Evolutionary conservation across 148 eudicot species (phyloP).

Genomic region (Cornus suecica): DNA sequence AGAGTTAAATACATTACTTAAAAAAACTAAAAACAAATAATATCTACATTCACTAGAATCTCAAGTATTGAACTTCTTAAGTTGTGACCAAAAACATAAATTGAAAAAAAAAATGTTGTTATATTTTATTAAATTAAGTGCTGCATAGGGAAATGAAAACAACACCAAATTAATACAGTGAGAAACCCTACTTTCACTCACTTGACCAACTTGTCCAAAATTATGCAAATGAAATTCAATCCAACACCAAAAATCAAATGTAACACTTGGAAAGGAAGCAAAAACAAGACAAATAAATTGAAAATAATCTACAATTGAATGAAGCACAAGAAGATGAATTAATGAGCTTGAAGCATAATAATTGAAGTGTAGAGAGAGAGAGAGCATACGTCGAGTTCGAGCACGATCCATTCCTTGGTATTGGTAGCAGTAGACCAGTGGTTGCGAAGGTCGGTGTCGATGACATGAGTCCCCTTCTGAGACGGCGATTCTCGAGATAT

Average conservation of each 20-base stretch:
- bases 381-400: slow-evolving; percentile 56
- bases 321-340: neutral
- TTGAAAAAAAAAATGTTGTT: too few species aligned
- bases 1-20: too few species aligned
- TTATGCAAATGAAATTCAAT: neutral
- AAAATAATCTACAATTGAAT: neutral
- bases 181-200: neutral
- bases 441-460: slow-evolving; percentile 70
- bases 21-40: too few species aligned
- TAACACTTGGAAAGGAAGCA: neutral
- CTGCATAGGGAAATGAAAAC: neutral
- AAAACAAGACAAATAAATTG: neutral
- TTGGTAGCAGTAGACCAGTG: slow-evolving; percentile 85
- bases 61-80: too few species aligned
- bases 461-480: slow-evolving; percentile 60
- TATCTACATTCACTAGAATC: too few species aligned
- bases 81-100: too few species aligned
- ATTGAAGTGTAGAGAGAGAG: neutral
- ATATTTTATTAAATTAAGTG: too few species aligned
- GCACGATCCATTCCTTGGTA: slow-evolving; percentile 85
- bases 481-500: slow-evolving; percentile 67
- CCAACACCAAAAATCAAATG: neutral
- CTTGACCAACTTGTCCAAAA: neutral
- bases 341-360: neutral
- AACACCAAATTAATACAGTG: neutral